Evolutionary conservation across 352 stramenopile genomes (phyloP), one percentile per base, ranked within the genome.

Genomic region (Saprolegnia diclina): DNA sequence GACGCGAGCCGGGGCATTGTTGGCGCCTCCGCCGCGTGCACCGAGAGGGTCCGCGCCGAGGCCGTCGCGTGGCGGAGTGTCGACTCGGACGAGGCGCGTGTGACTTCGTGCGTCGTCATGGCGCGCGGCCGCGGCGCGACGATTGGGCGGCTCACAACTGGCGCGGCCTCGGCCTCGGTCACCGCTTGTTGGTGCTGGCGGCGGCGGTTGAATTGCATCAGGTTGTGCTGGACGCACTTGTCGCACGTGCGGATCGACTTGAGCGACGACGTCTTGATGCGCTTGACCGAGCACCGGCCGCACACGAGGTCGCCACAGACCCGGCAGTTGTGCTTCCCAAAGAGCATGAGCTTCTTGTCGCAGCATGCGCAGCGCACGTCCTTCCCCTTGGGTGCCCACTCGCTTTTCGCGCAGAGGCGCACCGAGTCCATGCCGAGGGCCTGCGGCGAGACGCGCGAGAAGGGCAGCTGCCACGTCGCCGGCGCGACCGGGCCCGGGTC

Each of bases 251-350:
- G 85, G 29, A 91, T 83, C 35, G 76, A 86, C 68, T 91, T 91
- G 50, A 75, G 82, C 71, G 83, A 76, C 65, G 89, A 88, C 64
- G 88, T 87, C 18, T 87, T 70, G 57, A 93, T 84, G 66, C 83
- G 80, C 67, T 86, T 83, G 63, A 72, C 83, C 37, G 85, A 93
- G 75, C 85, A 93, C 45, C 74, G 59, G 26, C 81, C 75, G 68
- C 85, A 93, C 29, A 91, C 85, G 50, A 93, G 76, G 62, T 91
- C 83, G 24, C 85, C 85, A 55, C 85, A 93, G 16, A 91, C 76
- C 1, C 85, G 82, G 67, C 85, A 93, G 68, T 93, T 79, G 71
- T 91, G 85, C 54, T 91, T 93, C 55, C 74, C 77, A 13, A 70
- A 79, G 68, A 79, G 88, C 14, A 91, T 72, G 71, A 93, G 89